Evolutionary conservation across 805 yeast genomes (phyloP).

Genomic region (Hanseniaspora vineae): DNA sequence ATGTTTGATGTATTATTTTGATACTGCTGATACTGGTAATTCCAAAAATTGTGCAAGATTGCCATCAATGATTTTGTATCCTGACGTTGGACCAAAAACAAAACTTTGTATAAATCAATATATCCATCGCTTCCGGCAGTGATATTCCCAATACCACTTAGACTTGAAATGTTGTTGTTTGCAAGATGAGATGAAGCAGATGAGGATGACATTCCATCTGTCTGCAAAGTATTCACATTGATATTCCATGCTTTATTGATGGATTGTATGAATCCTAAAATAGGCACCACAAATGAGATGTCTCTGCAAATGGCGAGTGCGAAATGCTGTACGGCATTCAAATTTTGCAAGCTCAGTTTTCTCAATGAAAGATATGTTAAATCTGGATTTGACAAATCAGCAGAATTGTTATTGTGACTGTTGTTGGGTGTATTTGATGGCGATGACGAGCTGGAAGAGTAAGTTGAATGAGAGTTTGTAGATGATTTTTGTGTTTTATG

Average conservation of each 20-base stretch:
- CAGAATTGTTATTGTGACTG: too few species aligned
- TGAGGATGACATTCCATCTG: not conserved
- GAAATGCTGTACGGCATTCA: constrained; percentile 66
- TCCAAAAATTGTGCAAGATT: constrained; percentile 4
- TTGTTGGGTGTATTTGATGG: constrained; percentile 1
- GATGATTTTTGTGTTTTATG: constrained; percentile 2
- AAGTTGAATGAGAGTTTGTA: not conserved
- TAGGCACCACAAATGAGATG: constrained; percentile 57
- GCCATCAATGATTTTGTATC: constrained; percentile 3
- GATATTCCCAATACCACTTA: not conserved
- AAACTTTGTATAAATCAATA: constrained; percentile 4
- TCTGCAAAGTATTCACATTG: constrained; percentile 5
- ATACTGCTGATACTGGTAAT: constrained; percentile 2
- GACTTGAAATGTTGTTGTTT: not conserved
- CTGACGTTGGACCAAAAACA: constrained; percentile 5
- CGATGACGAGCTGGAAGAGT: not conserved
- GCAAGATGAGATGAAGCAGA: not conserved
- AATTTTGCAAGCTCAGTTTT: constrained; percentile 51
- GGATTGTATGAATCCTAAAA: constrained; percentile 38
- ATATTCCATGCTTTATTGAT: constrained; percentile 19
- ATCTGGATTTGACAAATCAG: not conserved
- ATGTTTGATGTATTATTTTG: not conserved
- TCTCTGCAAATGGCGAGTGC: constrained; percentile 69
- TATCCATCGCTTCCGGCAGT: constrained; percentile 1
- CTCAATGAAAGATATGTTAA: constrained; percentile 28